Evolutionary conservation across 495 filamentous ascomycete genomes (phyloP).

Genomic region (Aspergillus ellipticus): DNA sequence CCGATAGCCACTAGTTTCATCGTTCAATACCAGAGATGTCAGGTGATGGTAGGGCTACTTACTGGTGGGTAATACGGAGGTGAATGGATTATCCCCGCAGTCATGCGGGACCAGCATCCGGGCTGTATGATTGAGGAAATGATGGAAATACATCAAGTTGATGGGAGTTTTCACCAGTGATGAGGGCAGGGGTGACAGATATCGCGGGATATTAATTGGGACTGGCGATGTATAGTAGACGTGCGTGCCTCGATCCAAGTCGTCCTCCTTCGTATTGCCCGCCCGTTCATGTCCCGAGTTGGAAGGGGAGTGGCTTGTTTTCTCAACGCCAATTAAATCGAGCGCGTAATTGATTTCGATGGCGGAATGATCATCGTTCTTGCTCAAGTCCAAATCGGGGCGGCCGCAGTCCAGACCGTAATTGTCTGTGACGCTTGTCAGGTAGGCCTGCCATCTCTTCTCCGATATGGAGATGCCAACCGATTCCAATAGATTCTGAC

Average conservation of each 20-base stretch:
- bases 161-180: constrained; percentile 70
- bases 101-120: constrained; percentile 73
- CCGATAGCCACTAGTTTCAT: constrained; percentile 57
- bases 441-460: constrained; percentile 39
- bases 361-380: constrained; percentile 63
- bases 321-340: constrained; percentile 23
- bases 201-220: constrained; percentile 62
- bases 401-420: constrained; percentile 69
- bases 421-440: constrained; percentile 40
- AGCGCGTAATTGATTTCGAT: constrained; percentile 43
- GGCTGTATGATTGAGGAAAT: constrained; percentile 78
- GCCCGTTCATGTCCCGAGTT: constrained; percentile 16
- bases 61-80: constrained; percentile 66
- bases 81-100: constrained; percentile 70
- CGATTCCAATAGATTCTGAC: constrained; percentile 2
- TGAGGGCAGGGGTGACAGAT: constrained; percentile 62
- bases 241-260: constrained; percentile 5
- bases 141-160: constrained; percentile 74
- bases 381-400: constrained; percentile 62
- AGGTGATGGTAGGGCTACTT: constrained; percentile 26
- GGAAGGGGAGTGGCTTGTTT: constrained; percentile 5
- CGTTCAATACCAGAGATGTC: background rate
- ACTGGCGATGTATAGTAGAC: constrained; percentile 67
- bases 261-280: background rate
- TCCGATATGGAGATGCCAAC: constrained; percentile 19